phyloP scores from a whole-genome alignment of 2,329 filamentous ascomycete species.

The Immersiporthe knoxdaviesiana region DNA sequence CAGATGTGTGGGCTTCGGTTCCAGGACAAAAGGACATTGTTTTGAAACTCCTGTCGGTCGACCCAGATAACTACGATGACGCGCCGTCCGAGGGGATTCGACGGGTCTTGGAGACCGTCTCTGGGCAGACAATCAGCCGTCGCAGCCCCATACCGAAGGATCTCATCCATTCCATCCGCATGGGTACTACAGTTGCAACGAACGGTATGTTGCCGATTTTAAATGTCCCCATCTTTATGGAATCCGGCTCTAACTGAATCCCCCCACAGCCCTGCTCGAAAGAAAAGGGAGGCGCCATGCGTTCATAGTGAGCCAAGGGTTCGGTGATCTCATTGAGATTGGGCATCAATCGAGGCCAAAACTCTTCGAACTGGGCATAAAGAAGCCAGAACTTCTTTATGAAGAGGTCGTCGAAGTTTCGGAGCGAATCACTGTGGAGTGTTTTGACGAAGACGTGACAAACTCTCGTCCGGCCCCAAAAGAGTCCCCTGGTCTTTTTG shows the following conservation, averaged over 20 bases:
- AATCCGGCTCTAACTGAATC: not conserved
- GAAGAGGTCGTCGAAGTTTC: constrained; percentile 30
- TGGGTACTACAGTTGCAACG: constrained; percentile 56
- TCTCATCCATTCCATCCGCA: constrained; percentile 40
- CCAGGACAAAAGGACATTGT: constrained; percentile 62
- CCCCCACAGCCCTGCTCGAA: constrained; percentile 26
- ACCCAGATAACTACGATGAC: constrained; percentile 51
- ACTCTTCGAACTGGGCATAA: constrained; percentile 25
- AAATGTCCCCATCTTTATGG: too few relatives aligned
- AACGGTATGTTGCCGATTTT: constrained; percentile 17
- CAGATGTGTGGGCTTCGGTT: constrained; percentile 26
- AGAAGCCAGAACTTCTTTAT: constrained; percentile 26
- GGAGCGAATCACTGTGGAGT: constrained; percentile 31
- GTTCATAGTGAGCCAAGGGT: constrained; percentile 30
- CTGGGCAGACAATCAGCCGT: constrained; percentile 14
- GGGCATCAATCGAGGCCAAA: constrained; percentile 30
- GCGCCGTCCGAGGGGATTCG: constrained; percentile 42
- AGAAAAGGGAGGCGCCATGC: constrained; percentile 30
- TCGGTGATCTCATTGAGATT: constrained; percentile 29
- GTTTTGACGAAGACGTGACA: constrained; percentile 20
- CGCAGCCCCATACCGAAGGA: constrained; percentile 19
- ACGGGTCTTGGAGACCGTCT: constrained; percentile 18
- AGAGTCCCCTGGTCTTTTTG: constrained; percentile 41
- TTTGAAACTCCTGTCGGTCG: constrained; percentile 47
- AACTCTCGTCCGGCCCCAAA: constrained; percentile 17